Conservation (phyloP, 2,329 filamentous ascomycete species). For the Sodiomyces alkalinus region DNA sequence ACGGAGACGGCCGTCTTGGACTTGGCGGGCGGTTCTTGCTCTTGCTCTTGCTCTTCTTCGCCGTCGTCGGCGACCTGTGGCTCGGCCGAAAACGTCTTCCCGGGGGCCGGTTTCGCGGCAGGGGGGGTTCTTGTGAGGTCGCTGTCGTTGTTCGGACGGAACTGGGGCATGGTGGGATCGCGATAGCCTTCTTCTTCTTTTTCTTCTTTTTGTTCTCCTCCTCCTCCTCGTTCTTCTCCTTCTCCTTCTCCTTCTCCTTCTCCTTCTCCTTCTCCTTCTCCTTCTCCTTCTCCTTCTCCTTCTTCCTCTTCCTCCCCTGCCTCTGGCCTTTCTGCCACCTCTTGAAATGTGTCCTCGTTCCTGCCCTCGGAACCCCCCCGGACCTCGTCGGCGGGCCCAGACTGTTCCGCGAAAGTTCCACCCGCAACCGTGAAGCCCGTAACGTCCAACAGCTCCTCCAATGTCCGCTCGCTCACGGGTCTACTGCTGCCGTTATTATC, state of each 20-base stretch:
- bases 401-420: no score
- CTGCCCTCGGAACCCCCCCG: no score
- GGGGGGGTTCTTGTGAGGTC: not conserved
- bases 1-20: conserved; percentile 14
- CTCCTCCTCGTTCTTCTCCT: conserved; percentile 8
- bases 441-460: conserved; percentile 24
- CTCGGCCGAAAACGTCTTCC: not conserved
- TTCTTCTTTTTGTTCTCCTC: conserved; percentile 2
- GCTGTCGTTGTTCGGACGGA: conserved; percentile 38
- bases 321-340: not conserved
- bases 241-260: no score
- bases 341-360: not conserved
- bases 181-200: conserved; percentile 11
- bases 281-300: conserved; percentile 8
- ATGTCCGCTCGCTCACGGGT: conserved; percentile 12
- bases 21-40: no score
- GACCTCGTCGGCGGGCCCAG: not conserved
- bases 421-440: conserved; percentile 28
- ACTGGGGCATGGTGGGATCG: conserved; percentile 55
- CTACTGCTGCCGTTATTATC: no score
- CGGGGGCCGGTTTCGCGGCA: not conserved
- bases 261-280: conserved; percentile 3
- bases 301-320: conserved; percentile 4
- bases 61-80: conserved; percentile 1
- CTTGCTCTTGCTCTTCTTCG: conserved; percentile 5